Percentiles rank a stretch among this genome's conserved stretches.
These are phyloP conservation scores for Xylaria sp. DNA, from an alignment of 2,329 filamentous ascomycete species.

Conservation along the genomic window DNA sequence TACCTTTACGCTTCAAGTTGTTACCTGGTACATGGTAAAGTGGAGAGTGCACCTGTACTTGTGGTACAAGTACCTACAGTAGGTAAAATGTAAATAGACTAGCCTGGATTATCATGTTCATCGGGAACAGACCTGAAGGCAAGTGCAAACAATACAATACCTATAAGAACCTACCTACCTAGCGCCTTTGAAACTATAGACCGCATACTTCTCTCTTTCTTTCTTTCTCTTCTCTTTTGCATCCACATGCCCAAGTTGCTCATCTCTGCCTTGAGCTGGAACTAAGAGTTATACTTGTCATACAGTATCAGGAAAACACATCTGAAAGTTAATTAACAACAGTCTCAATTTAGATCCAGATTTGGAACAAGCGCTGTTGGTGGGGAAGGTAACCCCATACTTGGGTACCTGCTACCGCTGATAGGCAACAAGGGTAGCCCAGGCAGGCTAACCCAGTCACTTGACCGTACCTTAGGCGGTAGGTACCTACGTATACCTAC, in stretches of 20 bases:
- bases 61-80: neutral
- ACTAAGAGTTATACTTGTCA: neutral
- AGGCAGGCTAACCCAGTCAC: neutral
- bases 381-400: conserved; percentile 19
- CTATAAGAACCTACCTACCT: neutral
- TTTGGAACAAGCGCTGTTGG: conserved; percentile 29
- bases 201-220: neutral
- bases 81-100: neutral
- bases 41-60: neutral
- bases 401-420: neutral
- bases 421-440: neutral
- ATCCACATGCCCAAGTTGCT: neutral
- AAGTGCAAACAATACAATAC: neutral
- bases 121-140: neutral
- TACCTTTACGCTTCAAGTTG: neutral
- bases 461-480: neutral
- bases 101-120: neutral
- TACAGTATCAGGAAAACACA: neutral
- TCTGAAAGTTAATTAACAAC: neutral
- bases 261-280: neutral
- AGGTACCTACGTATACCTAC: neutral
- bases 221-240: neutral
- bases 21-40: neutral
- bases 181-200: neutral
- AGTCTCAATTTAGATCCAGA: conserved; percentile 33